phyloP scores from a whole-genome alignment of 2,329 filamentous ascomycete genomes.

The Sporothrix pseudoabietina region DNA sequence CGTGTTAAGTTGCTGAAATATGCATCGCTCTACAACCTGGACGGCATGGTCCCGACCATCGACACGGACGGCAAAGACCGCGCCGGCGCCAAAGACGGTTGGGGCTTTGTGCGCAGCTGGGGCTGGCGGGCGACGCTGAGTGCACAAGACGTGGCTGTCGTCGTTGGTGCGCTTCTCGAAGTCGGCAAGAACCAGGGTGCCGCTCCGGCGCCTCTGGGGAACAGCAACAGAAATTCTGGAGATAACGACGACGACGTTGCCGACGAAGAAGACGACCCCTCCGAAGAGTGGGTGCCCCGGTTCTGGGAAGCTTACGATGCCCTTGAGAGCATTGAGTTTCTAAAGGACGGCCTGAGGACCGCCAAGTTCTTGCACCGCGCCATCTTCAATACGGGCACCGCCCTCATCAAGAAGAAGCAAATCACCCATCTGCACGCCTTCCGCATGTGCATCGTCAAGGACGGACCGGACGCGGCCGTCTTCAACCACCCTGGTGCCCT shows the following conservation, averaged over 20 bases:
- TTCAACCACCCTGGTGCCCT: slow-evolving; percentile 92
- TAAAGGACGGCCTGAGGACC: slow-evolving; percentile 74
- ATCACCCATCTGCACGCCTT: slow-evolving; percentile 92
- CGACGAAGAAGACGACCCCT: slow-evolving; percentile 44
- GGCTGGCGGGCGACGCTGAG: slow-evolving; percentile 94
- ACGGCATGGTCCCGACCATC: slow-evolving; percentile 83
- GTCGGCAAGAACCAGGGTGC: slow-evolving; percentile 66
- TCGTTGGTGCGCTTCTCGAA: slow-evolving; percentile 89
- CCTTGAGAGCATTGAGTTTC: slow-evolving; percentile 70
- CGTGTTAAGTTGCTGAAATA: slow-evolving; percentile 87
- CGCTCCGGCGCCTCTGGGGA: slow-evolving; percentile 40
- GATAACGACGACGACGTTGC: slow-evolving; percentile 40
- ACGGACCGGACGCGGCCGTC: slow-evolving; percentile 85
- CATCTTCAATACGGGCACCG: slow-evolving; percentile 89
- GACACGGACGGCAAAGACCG: slow-evolving; percentile 70
- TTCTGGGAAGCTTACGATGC: slow-evolving; percentile 76
- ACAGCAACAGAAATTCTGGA: slow-evolving; percentile 39
- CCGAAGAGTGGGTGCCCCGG: slow-evolving; percentile 65
- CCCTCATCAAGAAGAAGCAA: slow-evolving; percentile 88
- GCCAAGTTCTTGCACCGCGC: slow-evolving; percentile 89
- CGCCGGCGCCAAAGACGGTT: slow-evolving; percentile 79
- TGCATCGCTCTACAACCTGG: slow-evolving; percentile 87
- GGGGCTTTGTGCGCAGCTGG: slow-evolving; percentile 97
- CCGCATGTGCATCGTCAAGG: slow-evolving; percentile 92
- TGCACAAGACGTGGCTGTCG: slow-evolving; percentile 90